Base-by-base conservation (phyloP, 345 rosid genomes). In the Sonneratia alba region DNA sequence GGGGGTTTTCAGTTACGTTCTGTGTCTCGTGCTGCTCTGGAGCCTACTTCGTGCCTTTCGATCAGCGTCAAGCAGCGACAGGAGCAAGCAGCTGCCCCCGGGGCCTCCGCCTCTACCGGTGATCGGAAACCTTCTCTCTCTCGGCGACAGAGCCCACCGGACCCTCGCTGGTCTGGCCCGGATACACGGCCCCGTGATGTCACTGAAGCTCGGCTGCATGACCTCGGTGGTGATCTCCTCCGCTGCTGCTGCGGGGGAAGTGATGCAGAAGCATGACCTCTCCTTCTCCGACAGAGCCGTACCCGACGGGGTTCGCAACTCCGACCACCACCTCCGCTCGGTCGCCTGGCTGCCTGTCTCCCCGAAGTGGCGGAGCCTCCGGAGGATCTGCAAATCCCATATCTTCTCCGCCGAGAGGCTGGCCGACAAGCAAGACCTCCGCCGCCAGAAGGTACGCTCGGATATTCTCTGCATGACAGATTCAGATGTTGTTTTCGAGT, bases 101-200 rank as follows among this genome's bases (percentile, higher is more conserved):
- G 79, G 87, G 27, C 85, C 87, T 36, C 55, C 22, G 7, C 67
- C 80, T 0, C 59, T 83, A 4, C 87, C 83, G 15, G 66, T 81
- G 63, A 69, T 84, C 21, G 87, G 88, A 38, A 85, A 81, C 76
- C 81, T 87, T 74, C 75, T 81, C 10, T 65, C 61, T 6, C 72
- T 84, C 34, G 84, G 88, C 27, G 70, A 62, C 27, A 78, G 73
- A 5, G 76, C 85, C 43, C 87, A 83, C 62, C 66, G 6, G 42
- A 71, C 81, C 68, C 75, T 87, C 3, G 75, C 78, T 24, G 18
- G 77, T 36, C 77, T 87, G 51, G 76, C 88, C 34, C 73, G 78
- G 72, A 76, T 67, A 0, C 69, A 76, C 69, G 91, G 87, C 66
- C 88, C 82, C 19, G 64, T 85, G 53, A 85, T 83, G 79, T 73